Percentiles rank a stretch among this genome's conserved stretches.
Evolutionary conservation across 2,329 filamentous ascomycete genomes (phyloP).

Genomic region (Stagonosporopsis rhizophila): DNA sequence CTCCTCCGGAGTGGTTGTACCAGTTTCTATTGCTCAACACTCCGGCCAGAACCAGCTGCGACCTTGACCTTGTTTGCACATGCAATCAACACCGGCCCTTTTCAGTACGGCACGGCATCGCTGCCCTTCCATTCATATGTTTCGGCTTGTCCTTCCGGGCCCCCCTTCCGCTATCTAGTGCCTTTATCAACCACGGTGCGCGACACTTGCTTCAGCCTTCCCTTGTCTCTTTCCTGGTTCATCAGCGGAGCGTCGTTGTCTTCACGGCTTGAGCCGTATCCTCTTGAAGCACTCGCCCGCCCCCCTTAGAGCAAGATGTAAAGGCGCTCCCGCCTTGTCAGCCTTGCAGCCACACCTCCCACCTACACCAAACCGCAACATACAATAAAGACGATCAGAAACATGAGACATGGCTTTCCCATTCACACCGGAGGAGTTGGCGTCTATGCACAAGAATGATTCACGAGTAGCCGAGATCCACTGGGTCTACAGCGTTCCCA

Average conservation of each 20-base stretch:
- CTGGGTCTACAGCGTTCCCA: slow-evolving; percentile 43
- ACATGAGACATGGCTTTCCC: slow-evolving; percentile 29
- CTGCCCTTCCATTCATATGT: slow-evolving; percentile 6
- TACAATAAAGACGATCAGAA: slow-evolving; percentile 2
- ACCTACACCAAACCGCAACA: slow-evolving; percentile 4
- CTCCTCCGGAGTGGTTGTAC: slow-evolving; percentile 2
- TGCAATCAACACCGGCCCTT: slow-evolving; percentile 4
- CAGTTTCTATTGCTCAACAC: not conserved
- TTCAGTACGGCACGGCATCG: slow-evolving; percentile 5
- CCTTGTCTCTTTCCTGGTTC: not conserved
- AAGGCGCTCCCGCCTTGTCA: slow-evolving; percentile 15
- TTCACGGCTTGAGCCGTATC: not conserved
- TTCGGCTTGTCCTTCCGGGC: slow-evolving; percentile 4
- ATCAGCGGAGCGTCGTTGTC: not conserved
- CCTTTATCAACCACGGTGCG: slow-evolving; percentile 8
- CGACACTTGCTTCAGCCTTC: slow-evolving; percentile 4
- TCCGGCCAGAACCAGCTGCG: not conserved
- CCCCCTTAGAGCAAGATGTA: slow-evolving; percentile 4
- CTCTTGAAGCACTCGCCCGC: not conserved
- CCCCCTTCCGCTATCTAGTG: slow-evolving; percentile 11
- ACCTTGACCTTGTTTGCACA: slow-evolving; percentile 4
- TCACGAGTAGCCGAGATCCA: slow-evolving; percentile 39
- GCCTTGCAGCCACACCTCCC: slow-evolving; percentile 16
- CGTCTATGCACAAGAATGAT: slow-evolving; percentile 37
- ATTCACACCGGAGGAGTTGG: slow-evolving; percentile 40